Base-by-base conservation (phyloP, 2,329 filamentous ascomycete species). In the Fusarium bulbicola region DNA sequence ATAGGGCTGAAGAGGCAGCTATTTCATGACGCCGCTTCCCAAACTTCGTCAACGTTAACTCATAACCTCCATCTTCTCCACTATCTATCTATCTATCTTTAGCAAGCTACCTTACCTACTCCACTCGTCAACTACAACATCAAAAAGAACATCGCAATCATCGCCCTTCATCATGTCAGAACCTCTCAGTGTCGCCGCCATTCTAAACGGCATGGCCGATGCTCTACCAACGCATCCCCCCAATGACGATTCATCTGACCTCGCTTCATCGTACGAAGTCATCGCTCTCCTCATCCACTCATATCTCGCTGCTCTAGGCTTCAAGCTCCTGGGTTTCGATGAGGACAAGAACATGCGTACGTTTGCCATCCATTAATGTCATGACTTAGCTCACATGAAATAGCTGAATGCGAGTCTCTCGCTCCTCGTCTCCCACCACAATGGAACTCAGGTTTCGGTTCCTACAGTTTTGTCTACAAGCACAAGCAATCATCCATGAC, bases 401-500 rank as follows among this genome's bases (percentile, higher is more conserved):
- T 40, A 80, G 75, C 74, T 36, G 84, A 89, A 78, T 90, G 90
- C 77, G 84, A 87, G 62, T 80, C 86, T 52, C 82, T 89, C 50
- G 87, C 89, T 15, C 89, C 89, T 14, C 86, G 91, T 37, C 87
- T 98, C 6, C 93, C 94, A 0, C 66, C 87, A 21, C 88, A 91
- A 83, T 98, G 96, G 96, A 97, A 97, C 81, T 85, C 90, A 18
- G 89, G 89, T 26, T 87, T 88, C 65, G 89, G 89, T 69, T 90
- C 91, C 20, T 92, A 94, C 80, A 90, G 92, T 63, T 98, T 98
- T 82, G 90, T 95, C 72, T 98, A 98, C 84, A 90, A 91, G 7
- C 95, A 98, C 81, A 86, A 89, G 30, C 93, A 97, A 80, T 97
- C 94, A 0, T 91, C 94, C 21, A 93, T 95, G 89, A 89, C 92